Percentiles rank a stretch among this genome's conserved stretches.
phyloP scores from a whole-genome alignment of 768 basidiomycete species.

The Hericium coralloides region DNA sequence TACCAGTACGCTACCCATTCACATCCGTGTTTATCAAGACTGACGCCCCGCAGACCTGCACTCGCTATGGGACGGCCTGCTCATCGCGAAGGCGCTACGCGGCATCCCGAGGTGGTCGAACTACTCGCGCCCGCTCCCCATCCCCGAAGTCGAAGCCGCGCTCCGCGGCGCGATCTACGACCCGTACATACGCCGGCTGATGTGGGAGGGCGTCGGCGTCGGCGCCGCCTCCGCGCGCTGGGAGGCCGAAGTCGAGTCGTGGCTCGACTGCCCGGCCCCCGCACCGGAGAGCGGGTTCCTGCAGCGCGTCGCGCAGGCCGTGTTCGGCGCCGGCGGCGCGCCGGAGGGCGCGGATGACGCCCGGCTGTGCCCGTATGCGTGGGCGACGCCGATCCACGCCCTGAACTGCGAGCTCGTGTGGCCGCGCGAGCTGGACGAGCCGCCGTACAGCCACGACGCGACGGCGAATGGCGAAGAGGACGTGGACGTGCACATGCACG shows the following conservation, averaged over 20 bases:
- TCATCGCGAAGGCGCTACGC: constrained; percentile 79
- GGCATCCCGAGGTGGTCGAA: constrained; percentile 47
- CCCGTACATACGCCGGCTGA: constrained; percentile 76
- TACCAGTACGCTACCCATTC: constrained; percentile 46
- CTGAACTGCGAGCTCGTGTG: constrained; percentile 82
- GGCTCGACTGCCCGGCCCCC: constrained; percentile 58
- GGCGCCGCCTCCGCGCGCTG: constrained; percentile 27
- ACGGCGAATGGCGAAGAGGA: background rate
- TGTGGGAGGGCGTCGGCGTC: constrained; percentile 74
- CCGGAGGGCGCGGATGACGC: constrained; percentile 35
- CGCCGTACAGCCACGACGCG: constrained; percentile 24
- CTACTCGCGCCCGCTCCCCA: constrained; percentile 69
- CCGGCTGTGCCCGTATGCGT: constrained; percentile 65
- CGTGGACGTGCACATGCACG: background rate
- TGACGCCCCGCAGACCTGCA: constrained; percentile 58
- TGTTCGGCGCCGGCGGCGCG: constrained; percentile 2
- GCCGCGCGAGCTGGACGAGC: constrained; percentile 59
- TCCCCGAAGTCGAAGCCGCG: constrained; percentile 50
- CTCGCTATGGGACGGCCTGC: constrained; percentile 75
- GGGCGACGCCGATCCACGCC: constrained; percentile 63
- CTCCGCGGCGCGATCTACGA: constrained; percentile 82
- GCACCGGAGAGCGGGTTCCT: background rate
- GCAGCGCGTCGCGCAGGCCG: background rate
- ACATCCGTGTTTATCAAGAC: background rate
- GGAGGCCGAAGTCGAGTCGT: constrained; percentile 45